Base-by-base conservation (phyloP, 1,284 basidiomycete species). In the Ceratobasidium sp. region DNA sequence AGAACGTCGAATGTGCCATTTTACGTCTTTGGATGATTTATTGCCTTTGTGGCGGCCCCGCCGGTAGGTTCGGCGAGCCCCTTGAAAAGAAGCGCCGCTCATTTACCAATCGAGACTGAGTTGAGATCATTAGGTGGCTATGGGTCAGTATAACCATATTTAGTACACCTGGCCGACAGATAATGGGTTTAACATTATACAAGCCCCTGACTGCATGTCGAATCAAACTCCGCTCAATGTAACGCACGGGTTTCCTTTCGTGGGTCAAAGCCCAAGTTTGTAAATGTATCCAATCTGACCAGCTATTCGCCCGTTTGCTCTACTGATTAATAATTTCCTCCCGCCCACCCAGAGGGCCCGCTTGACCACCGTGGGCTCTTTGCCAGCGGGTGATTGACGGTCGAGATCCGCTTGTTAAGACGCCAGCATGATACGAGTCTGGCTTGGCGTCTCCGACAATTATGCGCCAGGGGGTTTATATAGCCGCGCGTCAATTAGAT, bases 301-400 rank as follows among this genome's bases (percentile, higher is more conserved):
- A 46, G 48, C 48, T 17, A 50, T 20, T 20, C 48, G 20, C 48
- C 9, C 48, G 48, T 17, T 7, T 50, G 17, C 17, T 10, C 48
- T 17, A 20, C 20, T 20, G 20, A 50, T 50, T 50, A 50, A 12
- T 50, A 9, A 9, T 50, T 10, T 50, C 20, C 20, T 50, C 28
- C 26, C 23, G 3, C 56, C 12, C 3, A 28, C 9, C 4, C 56
- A 10, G 23, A 10, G 7, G 23, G 20, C 12, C 5, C 56, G 20
- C 56, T 26, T 10, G 56, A 26, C 33, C 5, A 23, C 56, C 26
- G 5, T 6, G 56, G 33, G 17, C 23, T 10, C 23, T 28, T 13
- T 67, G 65, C 50, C 65, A 67, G 44, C 65, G 46, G 65, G 17
- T 67, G 46, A 67, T 67, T 67, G 46, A 52, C 65, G 65, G 33